Percentiles rank a stretch among this genome's conserved stretches.
Conservation (phyloP, 116 monocot species). For the Phalaenopsis hybrid region DNA sequence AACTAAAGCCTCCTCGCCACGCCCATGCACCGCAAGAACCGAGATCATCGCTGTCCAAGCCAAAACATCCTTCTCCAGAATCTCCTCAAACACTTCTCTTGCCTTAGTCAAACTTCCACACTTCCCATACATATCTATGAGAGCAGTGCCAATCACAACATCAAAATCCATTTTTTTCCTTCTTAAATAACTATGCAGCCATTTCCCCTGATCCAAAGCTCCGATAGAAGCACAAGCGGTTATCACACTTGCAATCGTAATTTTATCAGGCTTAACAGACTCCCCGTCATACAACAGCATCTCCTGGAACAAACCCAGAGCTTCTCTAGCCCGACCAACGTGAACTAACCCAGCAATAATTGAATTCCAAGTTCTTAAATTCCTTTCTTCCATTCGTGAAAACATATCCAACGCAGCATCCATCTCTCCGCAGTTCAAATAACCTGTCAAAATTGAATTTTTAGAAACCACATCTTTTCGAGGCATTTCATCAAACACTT, state of each 20-base stretch:
- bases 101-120: constrained; percentile 50
- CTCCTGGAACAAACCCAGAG: constrained; percentile 39
- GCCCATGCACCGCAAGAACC: constrained; percentile 51
- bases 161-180: constrained; percentile 30
- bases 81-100: constrained; percentile 24
- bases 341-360: constrained; percentile 42
- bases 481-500: constrained; percentile 41
- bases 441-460: constrained; percentile 45
- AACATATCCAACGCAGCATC: constrained; percentile 30
- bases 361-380: constrained; percentile 45
- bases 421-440: constrained; percentile 37
- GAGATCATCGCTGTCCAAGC: constrained; percentile 67
- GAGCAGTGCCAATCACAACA: constrained; percentile 39
- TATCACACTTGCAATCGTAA: constrained; percentile 41
- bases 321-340: constrained; percentile 34
- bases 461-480: constrained; percentile 25
- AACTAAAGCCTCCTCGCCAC: constrained; percentile 18
- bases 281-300: constrained; percentile 17
- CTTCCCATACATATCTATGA: constrained; percentile 54
- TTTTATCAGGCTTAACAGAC: constrained; percentile 31
- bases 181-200: constrained; percentile 45
- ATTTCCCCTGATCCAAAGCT: constrained; percentile 49
- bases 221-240: constrained; percentile 46
- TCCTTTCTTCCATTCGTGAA: constrained; percentile 27
- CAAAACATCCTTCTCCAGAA: constrained; percentile 41